A percentile compares a stretch with the other conserved stretches of the same genome.
Conservation (phyloP, 768 basidiomycete genomes). For the Punctularia strigosozonata region DNA sequence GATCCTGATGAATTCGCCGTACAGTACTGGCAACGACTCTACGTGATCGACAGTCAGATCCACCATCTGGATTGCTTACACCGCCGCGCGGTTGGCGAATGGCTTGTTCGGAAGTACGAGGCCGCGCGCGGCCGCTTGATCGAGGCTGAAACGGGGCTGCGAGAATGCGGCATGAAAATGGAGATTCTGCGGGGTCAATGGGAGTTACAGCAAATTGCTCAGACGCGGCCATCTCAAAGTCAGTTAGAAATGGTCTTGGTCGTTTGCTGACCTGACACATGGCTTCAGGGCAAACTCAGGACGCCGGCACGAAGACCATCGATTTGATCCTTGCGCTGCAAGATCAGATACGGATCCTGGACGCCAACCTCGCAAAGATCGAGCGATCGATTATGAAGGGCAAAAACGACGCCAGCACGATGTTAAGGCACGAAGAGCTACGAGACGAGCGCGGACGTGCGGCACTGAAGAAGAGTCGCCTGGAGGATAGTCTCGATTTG, state of each 20-base stretch:
- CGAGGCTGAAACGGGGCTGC: background rate
- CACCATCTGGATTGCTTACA: slow-evolving; percentile 8
- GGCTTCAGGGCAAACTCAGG: background rate
- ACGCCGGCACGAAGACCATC: background rate
- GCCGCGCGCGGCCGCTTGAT: background rate
- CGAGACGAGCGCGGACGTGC: background rate
- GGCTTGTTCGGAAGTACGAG: slow-evolving; percentile 5
- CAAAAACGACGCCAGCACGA: background rate
- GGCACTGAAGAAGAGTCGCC: too few species aligned
- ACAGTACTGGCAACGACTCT: slow-evolving; percentile 17
- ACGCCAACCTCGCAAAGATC: background rate
- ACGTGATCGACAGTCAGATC: slow-evolving; percentile 16
- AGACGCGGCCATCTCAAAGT: background rate
- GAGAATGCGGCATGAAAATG: background rate
- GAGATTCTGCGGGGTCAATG: background rate
- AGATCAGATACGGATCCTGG: background rate
- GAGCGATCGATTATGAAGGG: background rate
- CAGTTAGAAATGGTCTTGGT: background rate
- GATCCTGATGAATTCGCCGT: too few species aligned
- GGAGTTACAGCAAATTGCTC: background rate
- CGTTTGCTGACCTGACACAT: background rate
- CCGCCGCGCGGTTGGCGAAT: slow-evolving; percentile 7
- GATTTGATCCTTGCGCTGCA: background rate
- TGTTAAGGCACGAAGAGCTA: background rate
- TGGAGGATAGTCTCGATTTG: slow-evolving; percentile 5